Conservation (phyloP, 108 stramenopile species). For the Skeletonema menzelii region DNA sequence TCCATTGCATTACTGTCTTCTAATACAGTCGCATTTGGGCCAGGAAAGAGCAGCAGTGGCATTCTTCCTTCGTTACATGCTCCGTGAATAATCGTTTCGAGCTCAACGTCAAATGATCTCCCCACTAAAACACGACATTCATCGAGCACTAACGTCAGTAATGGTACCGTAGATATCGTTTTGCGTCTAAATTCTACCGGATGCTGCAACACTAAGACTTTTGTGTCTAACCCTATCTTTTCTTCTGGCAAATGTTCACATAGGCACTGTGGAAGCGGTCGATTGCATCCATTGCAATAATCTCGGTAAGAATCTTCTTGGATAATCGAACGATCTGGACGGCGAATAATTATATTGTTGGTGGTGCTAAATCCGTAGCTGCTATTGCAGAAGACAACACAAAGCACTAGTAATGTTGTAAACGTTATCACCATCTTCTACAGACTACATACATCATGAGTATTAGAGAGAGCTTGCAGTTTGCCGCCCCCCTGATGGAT, state of each 20-base stretch:
- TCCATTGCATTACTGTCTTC: slow-evolving; percentile 37
- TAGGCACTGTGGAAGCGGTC: slow-evolving; percentile 39
- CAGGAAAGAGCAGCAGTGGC: slow-evolving; percentile 52
- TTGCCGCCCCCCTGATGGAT: too few relatives aligned
- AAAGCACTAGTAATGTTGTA: not conserved
- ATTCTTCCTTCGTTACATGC: slow-evolving; percentile 8
- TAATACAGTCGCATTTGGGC: slow-evolving; percentile 49
- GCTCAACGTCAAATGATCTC: slow-evolving; percentile 29
- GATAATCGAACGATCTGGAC: not conserved
- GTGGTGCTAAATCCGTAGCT: not conserved
- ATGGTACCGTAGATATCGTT: slow-evolving; percentile 55
- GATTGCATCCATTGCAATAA: slow-evolving; percentile 22
- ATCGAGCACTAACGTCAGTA: slow-evolving; percentile 48
- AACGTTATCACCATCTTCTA: not conserved
- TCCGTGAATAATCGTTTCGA: slow-evolving; percentile 8
- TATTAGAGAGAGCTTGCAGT: too few relatives aligned
- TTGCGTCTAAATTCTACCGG: slow-evolving; percentile 58
- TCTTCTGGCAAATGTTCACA: slow-evolving; percentile 28
- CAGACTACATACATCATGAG: too few relatives aligned
- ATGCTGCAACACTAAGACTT: slow-evolving; percentile 57
- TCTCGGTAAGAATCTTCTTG: not conserved
- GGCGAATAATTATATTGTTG: too few relatives aligned
- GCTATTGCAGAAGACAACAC: not conserved
- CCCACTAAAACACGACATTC: slow-evolving; percentile 46
- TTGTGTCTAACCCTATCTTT: slow-evolving; percentile 32